Evolutionary conservation across 2,329 filamentous ascomycete species (phyloP).

Genomic region (Anthostomella pinea): DNA sequence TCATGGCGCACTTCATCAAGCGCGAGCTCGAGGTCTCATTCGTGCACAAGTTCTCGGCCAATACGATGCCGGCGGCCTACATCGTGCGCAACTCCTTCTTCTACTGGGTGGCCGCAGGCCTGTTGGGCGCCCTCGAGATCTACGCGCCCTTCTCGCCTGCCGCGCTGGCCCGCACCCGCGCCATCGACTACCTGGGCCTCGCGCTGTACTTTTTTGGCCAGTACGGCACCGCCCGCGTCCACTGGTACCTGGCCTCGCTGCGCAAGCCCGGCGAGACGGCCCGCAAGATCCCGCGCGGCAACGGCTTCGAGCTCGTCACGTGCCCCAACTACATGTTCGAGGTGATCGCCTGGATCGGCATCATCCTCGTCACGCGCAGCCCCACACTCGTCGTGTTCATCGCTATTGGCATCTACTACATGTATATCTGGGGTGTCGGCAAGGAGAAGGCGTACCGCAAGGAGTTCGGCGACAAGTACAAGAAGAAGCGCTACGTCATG

Average conservation of each 20-base stretch:
- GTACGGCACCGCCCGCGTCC: conserved; percentile 74
- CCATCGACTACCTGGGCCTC: conserved; percentile 64
- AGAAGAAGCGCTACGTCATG: conserved; percentile 86
- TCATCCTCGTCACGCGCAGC: conserved; percentile 76
- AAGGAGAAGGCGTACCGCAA: conserved; percentile 89
- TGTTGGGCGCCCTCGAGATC: conserved; percentile 79
- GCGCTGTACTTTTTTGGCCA: conserved; percentile 76
- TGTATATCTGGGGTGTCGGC: conserved; percentile 84
- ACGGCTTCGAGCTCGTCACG: conserved; percentile 83
- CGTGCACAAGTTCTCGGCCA: conserved; percentile 90
- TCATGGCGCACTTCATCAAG: conserved; percentile 85
- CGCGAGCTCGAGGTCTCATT: conserved; percentile 93
- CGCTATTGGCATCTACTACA: conserved; percentile 68
- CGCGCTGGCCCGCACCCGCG: conserved; percentile 46
- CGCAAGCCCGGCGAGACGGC: conserved; percentile 78
- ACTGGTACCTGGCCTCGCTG: conserved; percentile 74
- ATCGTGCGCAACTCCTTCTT: conserved; percentile 94
- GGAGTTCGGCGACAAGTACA: conserved; percentile 91
- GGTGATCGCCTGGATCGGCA: conserved; percentile 78
- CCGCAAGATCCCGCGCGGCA: conserved; percentile 80
- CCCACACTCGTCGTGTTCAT: conserved; percentile 77
- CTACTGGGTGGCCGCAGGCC: conserved; percentile 85
- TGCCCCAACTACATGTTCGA: conserved; percentile 99
- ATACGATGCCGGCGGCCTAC: conserved; percentile 88
- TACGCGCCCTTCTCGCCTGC: conserved; percentile 74